Conservation (phyloP, 192 early-diverging fungal genomes). For the Backusella tuberculispora region DNA sequence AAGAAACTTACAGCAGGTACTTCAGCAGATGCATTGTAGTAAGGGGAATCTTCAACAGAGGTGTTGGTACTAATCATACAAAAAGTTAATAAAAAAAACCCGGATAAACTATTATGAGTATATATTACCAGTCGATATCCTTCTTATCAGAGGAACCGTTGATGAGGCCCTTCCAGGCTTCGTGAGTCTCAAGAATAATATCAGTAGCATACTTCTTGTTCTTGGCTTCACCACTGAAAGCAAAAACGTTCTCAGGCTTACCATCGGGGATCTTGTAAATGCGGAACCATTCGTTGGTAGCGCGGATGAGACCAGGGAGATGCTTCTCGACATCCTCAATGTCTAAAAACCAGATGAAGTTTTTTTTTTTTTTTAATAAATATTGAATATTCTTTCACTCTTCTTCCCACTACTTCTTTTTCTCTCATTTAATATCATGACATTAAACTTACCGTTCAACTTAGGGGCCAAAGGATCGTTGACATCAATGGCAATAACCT, state of each 20-base stretch:
- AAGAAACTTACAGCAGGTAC: slow-evolving; percentile 53
- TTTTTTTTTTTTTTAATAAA: slow-evolving; percentile 2
- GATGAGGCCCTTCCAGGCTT: slow-evolving; percentile 91
- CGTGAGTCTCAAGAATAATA: slow-evolving; percentile 89
- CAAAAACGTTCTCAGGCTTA: slow-evolving; percentile 99
- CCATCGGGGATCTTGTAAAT: slow-evolving; percentile 99
- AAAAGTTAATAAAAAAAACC: slow-evolving; percentile 9
- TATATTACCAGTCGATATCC: slow-evolving; percentile 69
- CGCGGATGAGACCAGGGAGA: slow-evolving; percentile 93
- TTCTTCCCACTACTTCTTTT: background rate
- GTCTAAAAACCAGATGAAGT: slow-evolving; percentile 48
- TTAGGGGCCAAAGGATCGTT: slow-evolving; percentile 97
- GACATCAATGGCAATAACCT: slow-evolving; percentile 96
- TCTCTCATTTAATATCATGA: slow-evolving; percentile 11
- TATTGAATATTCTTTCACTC: background rate
- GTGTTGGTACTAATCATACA: slow-evolving; percentile 61
- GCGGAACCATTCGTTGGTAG: slow-evolving; percentile 99
- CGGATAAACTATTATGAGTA: background rate
- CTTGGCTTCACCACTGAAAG: slow-evolving; percentile 90
- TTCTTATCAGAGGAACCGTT: slow-evolving; percentile 68
- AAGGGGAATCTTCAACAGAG: slow-evolving; percentile 73
- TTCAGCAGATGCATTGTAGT: slow-evolving; percentile 62
- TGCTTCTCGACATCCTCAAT: slow-evolving; percentile 99
- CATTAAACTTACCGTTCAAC: slow-evolving; percentile 74
- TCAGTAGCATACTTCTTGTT: slow-evolving; percentile 89